phyloP scores from a whole-genome alignment of 768 basidiomycete genomes.

The Leccinum boreale region DNA sequence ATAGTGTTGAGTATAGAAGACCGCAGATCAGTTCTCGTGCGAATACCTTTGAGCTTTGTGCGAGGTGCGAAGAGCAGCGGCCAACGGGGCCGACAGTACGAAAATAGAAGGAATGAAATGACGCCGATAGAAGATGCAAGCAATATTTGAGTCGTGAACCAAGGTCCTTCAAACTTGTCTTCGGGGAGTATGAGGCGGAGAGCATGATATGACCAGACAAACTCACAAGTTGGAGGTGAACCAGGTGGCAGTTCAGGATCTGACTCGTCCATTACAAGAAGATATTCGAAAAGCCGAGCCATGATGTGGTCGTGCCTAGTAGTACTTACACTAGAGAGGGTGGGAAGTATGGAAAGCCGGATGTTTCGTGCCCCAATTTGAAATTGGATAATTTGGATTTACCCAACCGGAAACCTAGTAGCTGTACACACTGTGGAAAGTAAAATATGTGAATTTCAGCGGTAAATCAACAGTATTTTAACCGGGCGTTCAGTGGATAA shows the following conservation, averaged over 20 bases:
- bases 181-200: slow-evolving; percentile 6
- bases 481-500: no score
- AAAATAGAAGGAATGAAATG: slow-evolving; percentile 81
- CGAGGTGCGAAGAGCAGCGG: slow-evolving; percentile 88
- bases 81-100: slow-evolving; percentile 83
- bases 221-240: slow-evolving; percentile 61
- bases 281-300: slow-evolving; percentile 13
- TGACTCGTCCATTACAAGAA: slow-evolving; percentile 29
- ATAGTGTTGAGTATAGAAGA: slow-evolving; percentile 1
- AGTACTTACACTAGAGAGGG: no score
- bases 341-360: no score
- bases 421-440: no score
- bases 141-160: slow-evolving; percentile 88
- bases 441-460: no score
- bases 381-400: no score
- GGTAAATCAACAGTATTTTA: no score
- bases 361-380: no score
- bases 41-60: slow-evolving; percentile 86
- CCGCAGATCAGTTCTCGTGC: not conserved
- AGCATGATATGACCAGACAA: not conserved
- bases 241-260: slow-evolving; percentile 55
- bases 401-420: no score
- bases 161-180: slow-evolving; percentile 89
- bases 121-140: slow-evolving; percentile 79
- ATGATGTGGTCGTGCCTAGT: slow-evolving; percentile 1